Evolutionary conservation across 2,329 filamentous ascomycete genomes (phyloP).

Genomic region (Bisporella sp.): DNA sequence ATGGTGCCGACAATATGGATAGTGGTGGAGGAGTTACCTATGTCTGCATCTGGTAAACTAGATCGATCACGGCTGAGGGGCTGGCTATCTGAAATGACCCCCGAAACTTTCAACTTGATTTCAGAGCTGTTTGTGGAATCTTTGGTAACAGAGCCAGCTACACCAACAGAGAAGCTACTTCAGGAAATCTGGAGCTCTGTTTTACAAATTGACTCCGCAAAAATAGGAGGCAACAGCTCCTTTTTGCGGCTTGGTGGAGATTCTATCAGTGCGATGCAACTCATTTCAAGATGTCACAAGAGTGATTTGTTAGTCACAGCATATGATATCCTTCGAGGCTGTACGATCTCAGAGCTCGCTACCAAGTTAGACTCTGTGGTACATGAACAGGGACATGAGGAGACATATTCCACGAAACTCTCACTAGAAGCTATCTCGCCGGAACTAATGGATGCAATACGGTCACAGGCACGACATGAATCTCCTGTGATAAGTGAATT

Average conservation of each 20-base stretch:
- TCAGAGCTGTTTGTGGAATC: neutral
- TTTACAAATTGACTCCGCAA: neutral
- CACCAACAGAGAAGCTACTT: neutral
- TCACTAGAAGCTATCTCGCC: no score
- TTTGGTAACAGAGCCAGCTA: neutral
- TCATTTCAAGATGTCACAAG: neutral
- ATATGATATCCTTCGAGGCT: no score
- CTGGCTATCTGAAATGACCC: no score
- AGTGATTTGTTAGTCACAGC: no score
- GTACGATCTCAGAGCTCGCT: no score
- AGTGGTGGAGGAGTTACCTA: neutral
- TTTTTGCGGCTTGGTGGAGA: neutral
- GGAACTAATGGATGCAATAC: no score
- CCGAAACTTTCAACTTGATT: neutral
- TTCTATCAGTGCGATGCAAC: neutral
- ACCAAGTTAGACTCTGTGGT: no score
- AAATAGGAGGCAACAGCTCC: neutral
- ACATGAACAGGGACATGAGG: no score
- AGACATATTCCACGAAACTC: no score
- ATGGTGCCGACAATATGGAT: neutral
- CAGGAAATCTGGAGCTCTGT: neutral
- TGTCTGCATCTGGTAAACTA: neutral
- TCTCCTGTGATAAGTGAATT: no score
- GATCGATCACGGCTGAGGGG: neutral
- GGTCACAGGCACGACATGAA: no score